Evolutionary conservation across 306 rosid genomes (phyloP), one percentile per base, ranked within the genome.

Genomic region (Sindora glabra): DNA sequence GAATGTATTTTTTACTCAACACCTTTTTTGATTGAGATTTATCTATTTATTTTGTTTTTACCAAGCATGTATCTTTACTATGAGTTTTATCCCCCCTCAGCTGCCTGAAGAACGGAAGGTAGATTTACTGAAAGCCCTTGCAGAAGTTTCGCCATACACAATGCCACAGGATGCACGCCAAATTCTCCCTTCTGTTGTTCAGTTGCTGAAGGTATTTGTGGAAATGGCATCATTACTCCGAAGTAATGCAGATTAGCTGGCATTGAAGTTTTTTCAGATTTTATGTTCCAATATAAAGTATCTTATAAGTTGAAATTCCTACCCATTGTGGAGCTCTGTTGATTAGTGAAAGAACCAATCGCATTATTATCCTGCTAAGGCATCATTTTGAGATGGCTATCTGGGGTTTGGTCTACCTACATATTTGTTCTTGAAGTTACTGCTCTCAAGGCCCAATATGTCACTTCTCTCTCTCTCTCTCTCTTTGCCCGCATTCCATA

Each of bases 161-260:
- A 73, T 84, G 2, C 95, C 97, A 10, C 97, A 80, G 74, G 99
- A 94, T 72, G 89, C 99, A 14, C 97, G 99, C 10, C 99, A 86
- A 79, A 82, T 89, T 65, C 99, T 94, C 68, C 97, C 99, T 59
- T 82, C 94, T 15, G 72, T 94, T 71, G 95, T 89, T 78, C 95
- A 89, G 74, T 81, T 89, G 62, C 69, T 89, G 57, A 89, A 82
- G 94, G 99, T 89, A n/a, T n/a, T n/a, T n/a, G n/a, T n/a, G n/a
- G n/a, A n/a, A n/a, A n/a, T n/a, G n/a, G n/a, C n/a, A n/a, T n/a
- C n/a, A n/a, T n/a, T n/a, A n/a, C n/a, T n/a, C n/a, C n/a, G n/a
- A n/a, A n/a, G n/a, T n/a, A n/a, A n/a, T n/a, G n/a, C n/a, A n/a
- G n/a, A n/a, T n/a, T n/a, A n/a, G n/a, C n/a, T n/a, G n/a, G n/a